These are phyloP conservation scores for Magnolia officinalis DNA, from an alignment of 164 flowering plant genomes.

Conservation along the genomic window DNA sequence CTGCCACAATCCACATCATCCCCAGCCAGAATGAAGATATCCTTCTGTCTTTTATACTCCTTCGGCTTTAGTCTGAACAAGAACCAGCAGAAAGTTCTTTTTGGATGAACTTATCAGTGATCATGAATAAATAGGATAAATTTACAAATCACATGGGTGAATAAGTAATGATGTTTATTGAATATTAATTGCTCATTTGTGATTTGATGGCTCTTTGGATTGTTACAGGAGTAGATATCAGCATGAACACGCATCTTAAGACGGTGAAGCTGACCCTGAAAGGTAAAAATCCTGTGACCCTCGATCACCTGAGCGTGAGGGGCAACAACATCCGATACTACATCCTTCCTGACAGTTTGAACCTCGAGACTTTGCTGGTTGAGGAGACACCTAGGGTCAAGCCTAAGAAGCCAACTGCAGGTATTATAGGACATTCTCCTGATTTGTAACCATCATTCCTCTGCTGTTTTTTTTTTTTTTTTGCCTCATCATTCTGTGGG, in stretches of 20 bases:
- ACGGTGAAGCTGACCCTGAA: conserved; percentile 78
- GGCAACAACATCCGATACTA: conserved; percentile 87
- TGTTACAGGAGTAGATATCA: conserved; percentile 81
- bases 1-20: no score
- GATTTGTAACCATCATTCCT: neutral
- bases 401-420: conserved; percentile 90
- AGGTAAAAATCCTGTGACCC: conserved; percentile 80
- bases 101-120: no score
- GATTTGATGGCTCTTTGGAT: conserved; percentile 2
- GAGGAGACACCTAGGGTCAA: conserved; percentile 90
- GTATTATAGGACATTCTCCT: conserved; percentile 26
- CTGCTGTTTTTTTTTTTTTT: neutral
- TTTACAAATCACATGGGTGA: no score
- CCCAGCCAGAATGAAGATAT: no score
- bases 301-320: conserved; percentile 88
- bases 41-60: no score
- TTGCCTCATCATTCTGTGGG: neutral
- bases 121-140: no score
- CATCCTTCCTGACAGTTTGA: conserved; percentile 88
- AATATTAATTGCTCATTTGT: neutral
- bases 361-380: conserved; percentile 81
- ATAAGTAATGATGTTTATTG: neutral
- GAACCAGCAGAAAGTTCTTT: no score
- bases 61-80: no score
- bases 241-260: conserved; percentile 93